Percentiles rank a stretch among this genome's conserved stretches.
Conservation (phyloP, 2,329 filamentous ascomycete species). For the Clonostachys sp. region DNA sequence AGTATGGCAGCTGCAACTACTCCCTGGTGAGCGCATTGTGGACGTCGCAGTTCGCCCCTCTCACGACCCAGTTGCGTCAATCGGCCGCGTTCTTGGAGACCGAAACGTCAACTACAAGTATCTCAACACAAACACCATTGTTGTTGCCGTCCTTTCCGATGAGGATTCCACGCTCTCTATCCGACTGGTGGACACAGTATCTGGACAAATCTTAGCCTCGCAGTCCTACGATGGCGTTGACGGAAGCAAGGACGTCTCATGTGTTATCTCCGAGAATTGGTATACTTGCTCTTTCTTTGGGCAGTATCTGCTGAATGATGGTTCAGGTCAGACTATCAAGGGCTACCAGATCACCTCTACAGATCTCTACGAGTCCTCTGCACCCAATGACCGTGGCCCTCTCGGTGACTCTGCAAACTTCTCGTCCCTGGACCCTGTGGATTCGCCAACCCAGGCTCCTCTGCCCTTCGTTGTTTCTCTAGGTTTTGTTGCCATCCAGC, state of each 20-base stretch:
- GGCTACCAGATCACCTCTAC: conserved; percentile 83
- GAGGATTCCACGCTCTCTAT: conserved; percentile 57
- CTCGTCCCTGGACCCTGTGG: conserved; percentile 69
- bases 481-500: conserved; percentile 73
- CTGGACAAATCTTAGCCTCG: conserved; percentile 73
- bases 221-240: conserved; percentile 71
- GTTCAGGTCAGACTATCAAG: conserved; percentile 56
- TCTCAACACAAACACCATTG: conserved; percentile 78
- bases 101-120: conserved; percentile 97
- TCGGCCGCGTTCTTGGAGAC: conserved; percentile 88
- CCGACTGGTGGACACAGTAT: conserved; percentile 81
- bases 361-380: conserved; percentile 84
- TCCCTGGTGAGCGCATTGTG: conserved; percentile 62
- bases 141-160: conserved; percentile 67
- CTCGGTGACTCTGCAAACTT: conserved; percentile 67
- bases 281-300: conserved; percentile 79
- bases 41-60: conserved; percentile 62
- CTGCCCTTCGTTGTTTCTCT: conserved; percentile 76
- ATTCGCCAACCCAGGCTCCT: conserved; percentile 46
- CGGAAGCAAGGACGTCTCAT: conserved; percentile 65
- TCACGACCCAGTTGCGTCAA: conserved; percentile 88
- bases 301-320: conserved; percentile 52
- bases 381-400: conserved; percentile 79
- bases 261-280: conserved; percentile 90
- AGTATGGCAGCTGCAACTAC: conserved; percentile 71